phyloP scores from a whole-genome alignment of 768 basidiomycete species.

The Boletus edulis region DNA sequence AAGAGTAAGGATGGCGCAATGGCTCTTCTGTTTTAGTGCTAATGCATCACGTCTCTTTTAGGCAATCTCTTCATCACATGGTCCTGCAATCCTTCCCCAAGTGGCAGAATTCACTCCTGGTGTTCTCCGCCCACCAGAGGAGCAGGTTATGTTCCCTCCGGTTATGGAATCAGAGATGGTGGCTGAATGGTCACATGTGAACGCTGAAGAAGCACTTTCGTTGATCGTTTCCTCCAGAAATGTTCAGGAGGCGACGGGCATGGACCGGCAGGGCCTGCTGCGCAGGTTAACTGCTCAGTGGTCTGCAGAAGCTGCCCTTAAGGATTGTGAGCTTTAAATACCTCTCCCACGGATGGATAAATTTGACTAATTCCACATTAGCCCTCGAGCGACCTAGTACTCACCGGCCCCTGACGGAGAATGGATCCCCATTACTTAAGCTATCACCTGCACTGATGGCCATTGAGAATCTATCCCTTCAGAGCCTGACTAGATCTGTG shows the following conservation, averaged over 20 bases:
- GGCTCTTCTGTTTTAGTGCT: slow-evolving; percentile 13
- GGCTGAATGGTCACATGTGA: slow-evolving; percentile 39
- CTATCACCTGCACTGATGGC: slow-evolving; percentile 88
- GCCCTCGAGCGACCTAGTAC: slow-evolving; percentile 54
- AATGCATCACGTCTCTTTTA: slow-evolving; percentile 23
- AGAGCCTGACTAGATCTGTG: slow-evolving; percentile 75
- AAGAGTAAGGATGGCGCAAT: slow-evolving; percentile 42
- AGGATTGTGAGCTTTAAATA: slow-evolving; percentile 57
- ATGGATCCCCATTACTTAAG: slow-evolving; percentile 70
- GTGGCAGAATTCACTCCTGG: slow-evolving; percentile 36
- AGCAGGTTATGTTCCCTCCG: slow-evolving; percentile 42
- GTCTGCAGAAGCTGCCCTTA: slow-evolving; percentile 73
- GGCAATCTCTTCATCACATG: slow-evolving; percentile 46
- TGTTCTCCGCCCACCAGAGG: slow-evolving; percentile 43
- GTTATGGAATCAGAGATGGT: slow-evolving; percentile 21
- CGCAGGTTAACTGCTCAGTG: slow-evolving; percentile 58
- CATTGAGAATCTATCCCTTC: slow-evolving; percentile 85
- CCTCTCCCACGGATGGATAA: slow-evolving; percentile 10
- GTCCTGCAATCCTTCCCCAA: slow-evolving; percentile 37
- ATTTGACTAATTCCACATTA: slow-evolving; percentile 23
- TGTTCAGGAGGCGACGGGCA: slow-evolving; percentile 62
- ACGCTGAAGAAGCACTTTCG: slow-evolving; percentile 52
- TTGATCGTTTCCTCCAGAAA: slow-evolving; percentile 50
- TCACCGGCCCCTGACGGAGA: slow-evolving; percentile 66
- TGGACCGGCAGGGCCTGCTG: slow-evolving; percentile 55